Conservation (phyloP, 208 protist species). For the Wallacemonas rigidus region DNA sequence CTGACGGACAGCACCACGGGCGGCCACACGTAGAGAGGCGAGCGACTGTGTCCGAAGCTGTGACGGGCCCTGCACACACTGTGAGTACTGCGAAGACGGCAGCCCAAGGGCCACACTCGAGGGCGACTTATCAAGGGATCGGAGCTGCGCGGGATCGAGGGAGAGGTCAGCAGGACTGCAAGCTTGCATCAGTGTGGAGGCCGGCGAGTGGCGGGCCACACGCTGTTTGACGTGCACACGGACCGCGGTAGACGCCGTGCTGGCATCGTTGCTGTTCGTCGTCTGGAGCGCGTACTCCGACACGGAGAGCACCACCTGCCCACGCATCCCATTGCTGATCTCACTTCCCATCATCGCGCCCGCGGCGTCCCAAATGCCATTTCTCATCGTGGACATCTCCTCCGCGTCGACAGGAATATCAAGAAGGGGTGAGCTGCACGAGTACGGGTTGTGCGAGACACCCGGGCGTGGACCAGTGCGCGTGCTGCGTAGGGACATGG, state of each 20-base stretch:
- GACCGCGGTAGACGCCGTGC: not conserved
- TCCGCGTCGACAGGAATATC: not conserved
- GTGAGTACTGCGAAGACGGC: not conserved
- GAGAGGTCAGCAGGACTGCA: conserved; percentile 1
- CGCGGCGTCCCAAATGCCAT: not conserved
- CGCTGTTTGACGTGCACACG: conserved; percentile 16
- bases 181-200: conserved; percentile 10
- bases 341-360: not conserved
- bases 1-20: not conserved
- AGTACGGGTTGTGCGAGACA: conserved; percentile 32
- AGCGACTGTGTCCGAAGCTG: not conserved
- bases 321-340: not conserved
- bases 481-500: not conserved
- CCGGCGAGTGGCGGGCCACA: not conserved
- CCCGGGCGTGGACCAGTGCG: not conserved
- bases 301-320: not conserved
- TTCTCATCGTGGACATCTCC: not conserved
- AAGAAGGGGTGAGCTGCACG: conserved; percentile 19
- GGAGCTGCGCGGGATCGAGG: conserved; percentile 12
- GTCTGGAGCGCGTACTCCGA: not conserved
- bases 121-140: not conserved
- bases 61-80: not conserved
- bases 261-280: conserved; percentile 2
- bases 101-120: not conserved
- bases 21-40: not conserved